Evolutionary conservation across 164 flowering plant species (phyloP).

Genomic region (Euptelea pleiosperma): DNA sequence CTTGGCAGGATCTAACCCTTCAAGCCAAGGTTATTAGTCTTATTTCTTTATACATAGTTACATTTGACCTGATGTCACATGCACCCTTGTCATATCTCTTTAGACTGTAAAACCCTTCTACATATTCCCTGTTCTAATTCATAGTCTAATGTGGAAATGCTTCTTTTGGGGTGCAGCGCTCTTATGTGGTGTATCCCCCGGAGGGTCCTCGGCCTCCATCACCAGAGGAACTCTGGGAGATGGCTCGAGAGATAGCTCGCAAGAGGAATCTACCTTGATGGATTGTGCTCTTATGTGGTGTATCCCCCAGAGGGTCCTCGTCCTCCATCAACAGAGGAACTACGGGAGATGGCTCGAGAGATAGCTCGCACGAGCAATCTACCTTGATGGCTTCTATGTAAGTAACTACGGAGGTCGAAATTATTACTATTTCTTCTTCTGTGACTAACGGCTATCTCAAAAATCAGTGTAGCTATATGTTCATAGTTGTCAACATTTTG

Average conservation of each 20-base stretch:
- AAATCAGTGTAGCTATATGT: no score
- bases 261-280: slow-evolving; percentile 41
- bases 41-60: neutral
- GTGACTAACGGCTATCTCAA: no score
- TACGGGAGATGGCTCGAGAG: slow-evolving; percentile 87
- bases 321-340: slow-evolving; percentile 85
- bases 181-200: slow-evolving; percentile 83
- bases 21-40: no score
- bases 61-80: no score
- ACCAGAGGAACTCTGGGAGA: slow-evolving; percentile 84
- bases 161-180: slow-evolving; percentile 39
- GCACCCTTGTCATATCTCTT: neutral
- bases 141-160: neutral
- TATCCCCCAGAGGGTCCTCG: slow-evolving; percentile 74
- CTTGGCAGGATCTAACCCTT: no score
- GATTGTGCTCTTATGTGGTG: slow-evolving; percentile 75
- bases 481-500: no score
- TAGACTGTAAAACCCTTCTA: neutral
- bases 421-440: no score
- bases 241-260: slow-evolving; percentile 75
- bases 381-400: no score
- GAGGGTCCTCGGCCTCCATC: slow-evolving; percentile 72
- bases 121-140: neutral
- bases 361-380: slow-evolving; percentile 53
- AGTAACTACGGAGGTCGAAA: no score